These are phyloP conservation scores for Xylaria intraflava DNA, from an alignment of 495 filamentous ascomycete genomes.

Conservation along the genomic window DNA sequence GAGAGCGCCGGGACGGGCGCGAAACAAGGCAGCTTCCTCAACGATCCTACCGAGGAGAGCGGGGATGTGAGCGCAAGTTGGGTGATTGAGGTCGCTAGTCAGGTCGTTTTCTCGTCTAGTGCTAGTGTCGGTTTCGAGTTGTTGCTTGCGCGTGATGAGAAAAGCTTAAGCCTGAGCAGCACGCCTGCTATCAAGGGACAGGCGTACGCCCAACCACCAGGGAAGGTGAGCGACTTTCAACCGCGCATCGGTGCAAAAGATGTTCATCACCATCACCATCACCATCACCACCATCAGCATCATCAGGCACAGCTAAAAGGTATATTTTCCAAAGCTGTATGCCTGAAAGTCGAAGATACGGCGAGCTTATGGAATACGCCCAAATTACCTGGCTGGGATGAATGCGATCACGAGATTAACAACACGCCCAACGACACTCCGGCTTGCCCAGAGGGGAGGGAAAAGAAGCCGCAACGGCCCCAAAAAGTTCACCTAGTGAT, in stretches of 20 bases:
- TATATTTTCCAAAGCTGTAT: slow-evolving; percentile 71
- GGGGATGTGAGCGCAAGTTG: slow-evolving; percentile 60
- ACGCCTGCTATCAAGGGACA: slow-evolving; percentile 40
- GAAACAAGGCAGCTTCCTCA: slow-evolving; percentile 28
- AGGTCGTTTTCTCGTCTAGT: slow-evolving; percentile 83
- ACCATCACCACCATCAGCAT: too few species aligned
- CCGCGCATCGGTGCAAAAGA: slow-evolving; percentile 43
- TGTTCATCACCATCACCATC: too few species aligned
- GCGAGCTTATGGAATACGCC: slow-evolving; percentile 86
- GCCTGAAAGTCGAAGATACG: slow-evolving; percentile 77
- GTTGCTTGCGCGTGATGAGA: slow-evolving; percentile 76
- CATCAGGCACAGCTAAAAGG: slow-evolving; percentile 56
- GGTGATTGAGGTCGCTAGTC: slow-evolving; percentile 86
- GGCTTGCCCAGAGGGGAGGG: slow-evolving; percentile 7
- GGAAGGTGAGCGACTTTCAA: slow-evolving; percentile 66
- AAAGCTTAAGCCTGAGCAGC: slow-evolving; percentile 62
- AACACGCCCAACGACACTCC: slow-evolving; percentile 17
- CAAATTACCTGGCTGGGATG: slow-evolving; percentile 59
- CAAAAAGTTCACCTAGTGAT: slow-evolving; percentile 88
- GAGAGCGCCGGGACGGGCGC: slow-evolving; percentile 40
- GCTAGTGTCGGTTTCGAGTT: slow-evolving; percentile 90
- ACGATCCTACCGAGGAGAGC: slow-evolving; percentile 21
- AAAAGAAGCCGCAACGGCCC: slow-evolving; percentile 20
- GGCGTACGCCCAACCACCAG: slow-evolving; percentile 45
- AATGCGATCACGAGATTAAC: slow-evolving; percentile 22